Evolutionary conservation across 2,329 filamentous ascomycete genomes (phyloP).

Genomic region (Whalleya microplaca): DNA sequence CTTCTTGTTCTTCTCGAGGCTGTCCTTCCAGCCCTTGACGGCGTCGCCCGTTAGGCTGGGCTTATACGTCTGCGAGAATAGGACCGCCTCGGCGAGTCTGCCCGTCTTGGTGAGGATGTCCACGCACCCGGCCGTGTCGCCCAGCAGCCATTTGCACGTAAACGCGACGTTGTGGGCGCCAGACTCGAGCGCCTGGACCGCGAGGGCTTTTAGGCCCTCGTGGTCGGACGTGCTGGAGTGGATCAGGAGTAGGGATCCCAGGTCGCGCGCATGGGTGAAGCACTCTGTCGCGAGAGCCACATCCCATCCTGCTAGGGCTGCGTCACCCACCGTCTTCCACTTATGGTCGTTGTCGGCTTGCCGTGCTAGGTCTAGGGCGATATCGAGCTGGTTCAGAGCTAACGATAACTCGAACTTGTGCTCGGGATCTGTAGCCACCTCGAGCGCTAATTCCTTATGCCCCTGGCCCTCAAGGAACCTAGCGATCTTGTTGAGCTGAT

Average conservation of each 20-base stretch:
- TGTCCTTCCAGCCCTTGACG: constrained; percentile 80
- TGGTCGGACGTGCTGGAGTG: constrained; percentile 84
- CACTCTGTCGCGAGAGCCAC: constrained; percentile 88
- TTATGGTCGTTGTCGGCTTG: constrained; percentile 91
- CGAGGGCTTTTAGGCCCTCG: constrained; percentile 73
- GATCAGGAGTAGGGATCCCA: constrained; percentile 85
- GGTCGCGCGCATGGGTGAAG: constrained; percentile 86
- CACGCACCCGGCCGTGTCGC: constrained; percentile 80
- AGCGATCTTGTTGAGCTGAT: constrained; percentile 97
- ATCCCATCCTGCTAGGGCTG: constrained; percentile 85
- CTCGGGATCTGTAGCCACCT: constrained; percentile 92
- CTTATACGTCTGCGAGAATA: constrained; percentile 96
- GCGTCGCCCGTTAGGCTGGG: constrained; percentile 72
- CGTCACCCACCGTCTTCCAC: constrained; percentile 97
- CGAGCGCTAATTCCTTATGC: constrained; percentile 92
- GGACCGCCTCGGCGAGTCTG: constrained; percentile 80
- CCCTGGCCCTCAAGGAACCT: constrained; percentile 97
- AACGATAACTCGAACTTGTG: constrained; percentile 96
- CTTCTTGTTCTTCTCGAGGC: constrained; percentile 83
- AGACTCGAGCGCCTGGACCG: constrained; percentile 72
- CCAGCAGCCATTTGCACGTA: constrained; percentile 84
- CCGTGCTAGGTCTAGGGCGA: constrained; percentile 82
- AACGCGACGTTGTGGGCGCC: constrained; percentile 93
- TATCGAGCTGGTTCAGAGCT: constrained; percentile 78
- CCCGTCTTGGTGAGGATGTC: constrained; percentile 79